Conservation (phyloP, 371 early-diverging fungal species). For the Rhizopus stolonifer region DNA sequence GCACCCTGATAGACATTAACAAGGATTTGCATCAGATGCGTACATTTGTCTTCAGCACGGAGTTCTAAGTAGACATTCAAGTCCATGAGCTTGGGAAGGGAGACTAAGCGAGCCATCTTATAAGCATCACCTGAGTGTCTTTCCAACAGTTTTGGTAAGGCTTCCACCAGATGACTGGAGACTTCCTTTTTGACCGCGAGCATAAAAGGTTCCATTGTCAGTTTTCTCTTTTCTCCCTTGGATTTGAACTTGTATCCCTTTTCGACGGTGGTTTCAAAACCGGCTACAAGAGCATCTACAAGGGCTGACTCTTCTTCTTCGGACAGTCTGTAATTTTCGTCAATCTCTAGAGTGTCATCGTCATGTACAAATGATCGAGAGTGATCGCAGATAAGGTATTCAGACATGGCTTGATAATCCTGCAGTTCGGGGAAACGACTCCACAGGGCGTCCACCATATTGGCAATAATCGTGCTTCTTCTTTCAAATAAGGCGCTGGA, state of each 20-base stretch:
- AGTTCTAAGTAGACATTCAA: slow-evolving; percentile 65
- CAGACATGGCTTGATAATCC: slow-evolving; percentile 58
- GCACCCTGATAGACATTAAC: slow-evolving; percentile 56
- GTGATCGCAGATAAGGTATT: slow-evolving; percentile 62
- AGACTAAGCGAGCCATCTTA: slow-evolving; percentile 54
- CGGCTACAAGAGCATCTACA: slow-evolving; percentile 51
- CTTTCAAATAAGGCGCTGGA: slow-evolving; percentile 14
- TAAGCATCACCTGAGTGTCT: slow-evolving; percentile 62
- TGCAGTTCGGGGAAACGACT: slow-evolving; percentile 40
- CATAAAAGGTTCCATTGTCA: slow-evolving; percentile 23
- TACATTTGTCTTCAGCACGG: slow-evolving; percentile 63
- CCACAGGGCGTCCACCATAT: slow-evolving; percentile 63
- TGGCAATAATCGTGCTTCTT: slow-evolving; percentile 31
- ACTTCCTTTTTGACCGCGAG: slow-evolving; percentile 45
- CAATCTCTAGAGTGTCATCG: slow-evolving; percentile 20
- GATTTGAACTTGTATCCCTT: slow-evolving; percentile 30
- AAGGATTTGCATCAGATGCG: slow-evolving; percentile 60
- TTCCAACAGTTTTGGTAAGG: slow-evolving; percentile 62
- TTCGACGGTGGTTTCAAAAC: slow-evolving; percentile 39
- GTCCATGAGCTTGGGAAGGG: slow-evolving; percentile 59
- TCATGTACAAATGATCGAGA: slow-evolving; percentile 26
- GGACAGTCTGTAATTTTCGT: slow-evolving; percentile 50
- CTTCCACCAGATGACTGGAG: slow-evolving; percentile 55
- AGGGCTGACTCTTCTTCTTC: slow-evolving; percentile 67
- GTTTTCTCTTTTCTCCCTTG: slow-evolving; percentile 17